A percentile compares a stretch with the other conserved stretches of the same genome.
Conservation (phyloP, 169 alveolate genomes). For the Toxoplasma gondii region DNA sequence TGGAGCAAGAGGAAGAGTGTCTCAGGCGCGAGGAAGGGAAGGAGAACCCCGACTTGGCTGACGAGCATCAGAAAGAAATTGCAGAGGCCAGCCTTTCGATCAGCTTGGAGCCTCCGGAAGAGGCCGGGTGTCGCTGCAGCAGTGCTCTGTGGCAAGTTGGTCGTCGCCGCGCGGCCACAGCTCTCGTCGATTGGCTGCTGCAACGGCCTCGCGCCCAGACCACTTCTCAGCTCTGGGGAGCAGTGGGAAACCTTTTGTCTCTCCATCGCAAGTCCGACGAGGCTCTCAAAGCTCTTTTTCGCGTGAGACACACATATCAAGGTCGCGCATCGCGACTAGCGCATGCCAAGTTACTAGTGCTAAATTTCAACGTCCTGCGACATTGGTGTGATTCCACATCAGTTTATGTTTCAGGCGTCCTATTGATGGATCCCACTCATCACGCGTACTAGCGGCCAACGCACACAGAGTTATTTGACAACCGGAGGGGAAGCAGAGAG, state of each 20-base stretch:
- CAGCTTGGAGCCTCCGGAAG: background rate
- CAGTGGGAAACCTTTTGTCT: slow-evolving; percentile 7
- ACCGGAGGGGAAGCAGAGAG: no score
- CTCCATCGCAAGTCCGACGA: slow-evolving; percentile 13
- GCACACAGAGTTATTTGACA: no score
- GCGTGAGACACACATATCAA: background rate
- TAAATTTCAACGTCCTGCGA: no score
- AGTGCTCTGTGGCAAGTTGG: slow-evolving; percentile 28
- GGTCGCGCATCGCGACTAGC: no score
- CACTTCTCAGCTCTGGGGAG: slow-evolving; percentile 16
- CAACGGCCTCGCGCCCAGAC: background rate
- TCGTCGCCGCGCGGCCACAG: background rate
- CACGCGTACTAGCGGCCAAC: no score
- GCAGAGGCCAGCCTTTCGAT: background rate
- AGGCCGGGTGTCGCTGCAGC: slow-evolving; percentile 28
- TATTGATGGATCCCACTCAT: no score
- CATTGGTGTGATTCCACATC: no score
- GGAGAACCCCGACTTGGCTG: background rate
- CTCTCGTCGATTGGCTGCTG: slow-evolving; percentile 28
- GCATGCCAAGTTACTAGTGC: no score
- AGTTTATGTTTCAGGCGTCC: no score
- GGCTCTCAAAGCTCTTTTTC: slow-evolving; percentile 6
- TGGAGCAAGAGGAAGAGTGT: slow-evolving; percentile 22
- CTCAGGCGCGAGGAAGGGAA: background rate
- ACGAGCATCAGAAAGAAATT: background rate